phyloP scores from a whole-genome alignment of 2,329 filamentous ascomycete genomes.

The Fusarium euwallaceae region DNA sequence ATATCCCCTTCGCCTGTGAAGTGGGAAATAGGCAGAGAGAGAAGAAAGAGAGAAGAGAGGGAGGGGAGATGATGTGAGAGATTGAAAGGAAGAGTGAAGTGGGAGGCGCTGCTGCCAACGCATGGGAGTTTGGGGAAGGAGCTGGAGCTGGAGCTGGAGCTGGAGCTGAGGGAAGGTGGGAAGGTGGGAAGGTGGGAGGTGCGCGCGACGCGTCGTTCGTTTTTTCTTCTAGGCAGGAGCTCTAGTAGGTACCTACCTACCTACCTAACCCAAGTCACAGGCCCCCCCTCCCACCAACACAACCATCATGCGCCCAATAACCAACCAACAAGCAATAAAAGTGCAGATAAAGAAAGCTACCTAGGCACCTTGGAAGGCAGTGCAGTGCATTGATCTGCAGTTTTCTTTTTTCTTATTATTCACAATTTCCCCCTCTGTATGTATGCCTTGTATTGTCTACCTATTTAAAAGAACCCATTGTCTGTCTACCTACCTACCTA shows the following conservation, averaged over 20 bases:
- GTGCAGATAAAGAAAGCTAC: not conserved
- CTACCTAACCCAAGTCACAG: not conserved
- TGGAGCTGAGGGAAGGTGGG: slow-evolving; percentile 25
- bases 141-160: slow-evolving; percentile 13
- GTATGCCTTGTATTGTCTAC: not conserved
- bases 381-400: not conserved
- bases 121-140: slow-evolving; percentile 19
- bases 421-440: not conserved
- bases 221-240: slow-evolving; percentile 26
- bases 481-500: not conserved
- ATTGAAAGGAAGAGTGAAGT: slow-evolving; percentile 27
- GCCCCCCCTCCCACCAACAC: slow-evolving; percentile 8
- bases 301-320: not conserved
- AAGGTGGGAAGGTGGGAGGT: not conserved
- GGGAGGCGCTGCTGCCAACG: slow-evolving; percentile 14
- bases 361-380: not conserved
- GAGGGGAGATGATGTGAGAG: slow-evolving; percentile 30
- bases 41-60: slow-evolving; percentile 18
- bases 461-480: not conserved
- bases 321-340: not conserved
- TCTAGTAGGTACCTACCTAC: not conserved
- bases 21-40: slow-evolving; percentile 26
- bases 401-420: not conserved
- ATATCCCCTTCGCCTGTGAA: slow-evolving; percentile 14
- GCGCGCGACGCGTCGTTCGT: slow-evolving; percentile 40